Evolutionary conservation across 2,329 filamentous ascomycete genomes (phyloP), one percentile per base, ranked within the genome.

Genomic region (Penicillium sp.): DNA sequence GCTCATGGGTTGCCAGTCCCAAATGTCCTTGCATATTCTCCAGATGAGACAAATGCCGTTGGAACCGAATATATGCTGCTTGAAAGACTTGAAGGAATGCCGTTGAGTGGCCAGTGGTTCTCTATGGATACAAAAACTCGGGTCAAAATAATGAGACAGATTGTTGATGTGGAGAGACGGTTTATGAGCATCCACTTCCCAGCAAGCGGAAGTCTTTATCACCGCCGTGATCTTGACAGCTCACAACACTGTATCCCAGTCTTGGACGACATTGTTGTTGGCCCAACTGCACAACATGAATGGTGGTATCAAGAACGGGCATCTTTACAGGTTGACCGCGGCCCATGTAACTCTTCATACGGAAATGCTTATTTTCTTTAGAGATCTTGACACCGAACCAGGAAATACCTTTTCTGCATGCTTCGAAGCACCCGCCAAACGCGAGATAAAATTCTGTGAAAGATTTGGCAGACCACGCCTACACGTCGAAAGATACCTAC

Each of bases 11-110:
- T 66, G 37, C 61, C 60, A n/a, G 62, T 66, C n/a, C 64, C 64
- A 0, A 50, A 59, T 35, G 50, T 68, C 12, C 57, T 60, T 33
- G 42, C 45, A 13, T 67, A 65, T 45, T 62, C 58, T 6, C 29
- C 57, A 20, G 57, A 55, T 16, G 37, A 35, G 2, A 45, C 55
- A 11, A 68, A 68, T 34, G 14, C 57, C 37, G 63, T 64, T 35
- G 59, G 63, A 0, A 56, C 59, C 2, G 64, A 67, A 50, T 68
- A 64, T 17, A 50, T 69, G 13, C 49, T 68, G 4, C 56, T 68
- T 44, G 64, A 65, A 41, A 55, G 52, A 23, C 23, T 62, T n/a
- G 44, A 42, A 12, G 64, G 65, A 11, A 45, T 12, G 7, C 51
- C 55, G 6, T 38, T 65, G 11, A 58, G 57, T 16, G 51, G 56